Percentiles rank a stretch among this genome's conserved stretches.
Evolutionary conservation across 805 yeast species (phyloP).

Genomic region (Saturnispora hagleri): DNA sequence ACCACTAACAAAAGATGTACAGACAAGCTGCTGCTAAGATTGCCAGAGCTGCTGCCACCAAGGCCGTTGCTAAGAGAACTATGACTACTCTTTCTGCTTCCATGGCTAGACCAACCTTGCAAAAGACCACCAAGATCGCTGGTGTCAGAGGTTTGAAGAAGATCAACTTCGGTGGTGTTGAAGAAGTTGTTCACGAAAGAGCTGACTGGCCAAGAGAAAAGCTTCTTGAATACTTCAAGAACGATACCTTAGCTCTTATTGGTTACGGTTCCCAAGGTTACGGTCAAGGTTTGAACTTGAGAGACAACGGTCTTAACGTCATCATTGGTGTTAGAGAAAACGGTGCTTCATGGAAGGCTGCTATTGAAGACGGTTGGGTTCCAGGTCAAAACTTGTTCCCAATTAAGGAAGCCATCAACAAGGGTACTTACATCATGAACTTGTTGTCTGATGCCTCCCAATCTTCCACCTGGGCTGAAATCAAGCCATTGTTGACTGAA

Average conservation of each 20-base stretch:
- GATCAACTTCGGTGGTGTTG: constrained; percentile 94
- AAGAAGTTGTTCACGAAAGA: constrained; percentile 95
- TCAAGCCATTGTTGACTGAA: constrained; percentile 88
- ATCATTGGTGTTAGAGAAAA: constrained; percentile 96
- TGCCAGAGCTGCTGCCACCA: constrained; percentile 44
- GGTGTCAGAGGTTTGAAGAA: constrained; percentile 88
- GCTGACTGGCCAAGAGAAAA: constrained; percentile 99
- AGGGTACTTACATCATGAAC: constrained; percentile 96
- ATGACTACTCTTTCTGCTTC: constrained; percentile 12
- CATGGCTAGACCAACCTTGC: constrained; percentile 35
- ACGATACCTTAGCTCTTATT: constrained; percentile 93
- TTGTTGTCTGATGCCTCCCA: constrained; percentile 98
- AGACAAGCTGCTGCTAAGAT: constrained; percentile 43
- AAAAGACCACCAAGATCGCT: constrained; percentile 34
- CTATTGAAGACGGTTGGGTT: constrained; percentile 99
- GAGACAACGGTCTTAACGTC: constrained; percentile 98
- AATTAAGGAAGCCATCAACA: constrained; percentile 84
- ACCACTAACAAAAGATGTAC: constrained; percentile 15
- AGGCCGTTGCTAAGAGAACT: constrained; percentile 38
- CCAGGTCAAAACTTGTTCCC: constrained; percentile 98
- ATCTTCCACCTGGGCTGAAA: constrained; percentile 89
- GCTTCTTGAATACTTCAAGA: constrained; percentile 91
- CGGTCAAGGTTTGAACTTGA: constrained; percentile 98
- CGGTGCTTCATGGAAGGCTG: constrained; percentile 99
- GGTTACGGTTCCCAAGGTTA: constrained; percentile 99